Base-by-base conservation (phyloP, 345 rosid genomes). In the Salix brachista region DNA sequence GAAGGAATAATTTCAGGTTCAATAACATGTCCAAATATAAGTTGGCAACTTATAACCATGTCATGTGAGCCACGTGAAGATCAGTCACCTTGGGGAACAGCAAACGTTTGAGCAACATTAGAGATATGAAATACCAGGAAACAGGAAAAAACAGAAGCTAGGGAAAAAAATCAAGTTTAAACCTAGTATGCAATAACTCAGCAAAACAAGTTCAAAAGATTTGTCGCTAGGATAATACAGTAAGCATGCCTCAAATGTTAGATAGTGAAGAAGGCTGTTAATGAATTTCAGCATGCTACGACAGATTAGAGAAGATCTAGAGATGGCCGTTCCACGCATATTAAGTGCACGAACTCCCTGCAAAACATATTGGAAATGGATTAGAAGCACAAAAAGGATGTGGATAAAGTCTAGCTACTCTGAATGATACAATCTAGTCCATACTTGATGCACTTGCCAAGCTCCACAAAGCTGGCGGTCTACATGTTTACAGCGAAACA, bases 371-470 rank as follows among this genome's bases (percentile, higher is more conserved):
- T 73, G 68, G 70, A 77, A 73, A 78, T 78, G 70, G 77, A 79
- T 76, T 71, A 73, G 75, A 77, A 75, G 66, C 65, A 72, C 41
- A 64, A 77, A 54, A 81, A 37, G 26, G 39, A 69, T 37, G 58
- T 50, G 72, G 62, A 37, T 39, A 70, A 60, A 73, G 11, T 39
- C 46, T 16, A 70, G 9, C 62, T 70, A 37, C 37, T 39, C 56
- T 69, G 39, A 78, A 44, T 30, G 70, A 61, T 61, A 69, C 54
- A 69, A 75, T 62, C 19, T 69, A 77, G 70, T 73, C 77, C 87
- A 56, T 92, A 92, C 99, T 85, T 93, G 99, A 89, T 93, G 99
- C 85, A 89, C 83, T 80, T 96, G 99, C 99, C 99, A 96, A 64
- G 99, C 90, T 79, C 90, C 92, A 86, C 93, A 90, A 73, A 96